These are phyloP conservation scores for Kluyveromyces siamensis DNA, from an alignment of 805 yeast species.

Conservation along the genomic window DNA sequence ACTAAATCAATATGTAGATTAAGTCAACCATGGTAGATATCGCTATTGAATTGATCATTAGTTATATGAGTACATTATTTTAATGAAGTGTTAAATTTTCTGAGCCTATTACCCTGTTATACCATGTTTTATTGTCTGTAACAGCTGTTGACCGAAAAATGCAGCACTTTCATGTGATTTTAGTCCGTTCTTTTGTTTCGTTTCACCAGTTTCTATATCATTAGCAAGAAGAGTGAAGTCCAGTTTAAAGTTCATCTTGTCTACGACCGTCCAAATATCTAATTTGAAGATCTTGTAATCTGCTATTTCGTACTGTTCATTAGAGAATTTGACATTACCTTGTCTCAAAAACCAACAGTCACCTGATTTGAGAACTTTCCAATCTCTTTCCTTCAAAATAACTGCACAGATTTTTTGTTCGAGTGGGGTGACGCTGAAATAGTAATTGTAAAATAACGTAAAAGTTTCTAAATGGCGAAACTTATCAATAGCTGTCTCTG, in stretches of 20 bases:
- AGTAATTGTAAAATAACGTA: slow-evolving; percentile 37
- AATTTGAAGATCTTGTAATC: slow-evolving; percentile 38
- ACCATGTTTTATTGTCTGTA: slow-evolving; percentile 24
- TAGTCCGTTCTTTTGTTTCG: not conserved
- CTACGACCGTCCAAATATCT: slow-evolving; percentile 35
- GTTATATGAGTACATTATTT: not conserved
- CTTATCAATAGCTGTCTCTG: slow-evolving; percentile 14
- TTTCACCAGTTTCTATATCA: not conserved
- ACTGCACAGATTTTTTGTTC: slow-evolving; percentile 32
- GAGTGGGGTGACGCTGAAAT: slow-evolving; percentile 34
- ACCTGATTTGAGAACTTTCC: slow-evolving; percentile 30
- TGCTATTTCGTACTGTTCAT: slow-evolving; percentile 34
- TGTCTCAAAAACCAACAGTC: slow-evolving; percentile 34
- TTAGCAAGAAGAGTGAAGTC: slow-evolving; percentile 24
- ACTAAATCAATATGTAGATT: not conserved
- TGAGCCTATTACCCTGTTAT: slow-evolving; percentile 4
- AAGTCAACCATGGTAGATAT: not conserved
- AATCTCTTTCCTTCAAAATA: slow-evolving; percentile 29
- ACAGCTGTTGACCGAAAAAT: slow-evolving; percentile 11
- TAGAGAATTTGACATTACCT: slow-evolving; percentile 30
- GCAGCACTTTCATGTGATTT: not conserved
- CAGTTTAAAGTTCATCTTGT: slow-evolving; percentile 33
- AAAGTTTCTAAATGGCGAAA: slow-evolving; percentile 26
- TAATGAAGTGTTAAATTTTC: not conserved
- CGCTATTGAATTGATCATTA: not conserved